Base-by-base conservation (phyloP, 805 yeast genomes). In the Hanseniaspora lachancei region DNA sequence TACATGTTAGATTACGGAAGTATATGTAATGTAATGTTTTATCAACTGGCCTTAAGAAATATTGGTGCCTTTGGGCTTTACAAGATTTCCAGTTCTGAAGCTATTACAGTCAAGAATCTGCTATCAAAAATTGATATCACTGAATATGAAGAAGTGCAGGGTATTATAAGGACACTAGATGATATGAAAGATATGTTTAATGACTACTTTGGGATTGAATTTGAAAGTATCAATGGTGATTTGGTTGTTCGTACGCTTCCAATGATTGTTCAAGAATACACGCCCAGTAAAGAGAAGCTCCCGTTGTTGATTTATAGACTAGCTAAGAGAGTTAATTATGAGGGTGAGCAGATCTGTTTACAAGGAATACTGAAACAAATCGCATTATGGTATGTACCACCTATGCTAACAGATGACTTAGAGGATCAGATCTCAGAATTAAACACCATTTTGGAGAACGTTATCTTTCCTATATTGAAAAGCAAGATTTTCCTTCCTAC, bases 1-100 rank as follows among this genome's bases (percentile, higher is more conserved):
- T 84, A 77, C 64, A 68, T 93, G 24, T 80, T 91, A 20, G 96
- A 91, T 67, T 93, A 88, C 66, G 87, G 83, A 0, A 75, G 85
- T 0, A 65, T 86, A 0, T 72, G 82, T 32, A 68, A 70, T 58
- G 87, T 86, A 59, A 72, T 88, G 55, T 89, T 85, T 62, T 93
- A 89, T 67, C 97, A 93, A 62, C 69, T 85, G 5, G 88, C 85
- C 0, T 68, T 93, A 15, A 69, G 83, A 0, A 87, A 86, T 58
- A 88, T 93, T 68, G 78, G 84, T 44, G 89, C 89, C 63, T 91
- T 80, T 68, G 97, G 98, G 1, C 18, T 20, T 15, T 53, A 24
- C 23, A 66, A 66, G 7, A 71, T 83, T 1, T 62, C 66, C 24
- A 66, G 82, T 0, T 13, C 47, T 6, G 57, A 56, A 6, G 59